Conservation (phyloP, 306 rosid genomes). For the Pyrus bretschneideri region DNA sequence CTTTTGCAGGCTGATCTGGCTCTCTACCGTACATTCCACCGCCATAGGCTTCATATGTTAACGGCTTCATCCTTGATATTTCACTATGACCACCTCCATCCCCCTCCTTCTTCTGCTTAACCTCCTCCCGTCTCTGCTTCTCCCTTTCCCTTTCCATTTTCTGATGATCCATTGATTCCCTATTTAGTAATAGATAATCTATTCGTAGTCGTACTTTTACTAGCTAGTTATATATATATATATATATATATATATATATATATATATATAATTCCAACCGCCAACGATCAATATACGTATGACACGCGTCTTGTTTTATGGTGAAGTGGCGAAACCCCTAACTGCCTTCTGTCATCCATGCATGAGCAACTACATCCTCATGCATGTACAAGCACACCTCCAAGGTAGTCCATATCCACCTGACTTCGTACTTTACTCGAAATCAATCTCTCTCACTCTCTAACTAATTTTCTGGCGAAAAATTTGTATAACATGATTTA, state of each 20-base stretch:
- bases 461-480: too few relatives aligned
- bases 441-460: neutral
- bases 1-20: neutral
- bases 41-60: constrained; percentile 57
- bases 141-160: constrained; percentile 29
- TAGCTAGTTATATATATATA: too few relatives aligned
- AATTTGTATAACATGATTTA: too few relatives aligned
- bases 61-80: constrained; percentile 45
- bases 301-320: neutral
- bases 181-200: too few relatives aligned
- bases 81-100: neutral
- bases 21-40: constrained; percentile 68
- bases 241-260: too few relatives aligned
- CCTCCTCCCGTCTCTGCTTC: constrained; percentile 14
- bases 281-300: neutral
- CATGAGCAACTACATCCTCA: neutral
- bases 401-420: too few relatives aligned
- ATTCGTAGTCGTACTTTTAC: too few relatives aligned
- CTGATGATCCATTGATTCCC: neutral
- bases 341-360: constrained; percentile 5
- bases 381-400: too few relatives aligned
- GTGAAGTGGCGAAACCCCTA: neutral
- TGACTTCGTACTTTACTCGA: too few relatives aligned
- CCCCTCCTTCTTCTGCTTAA: constrained; percentile 3
- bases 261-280: too few relatives aligned